These are phyloP conservation scores for Quaeritorhiza haematococci DNA, from an alignment of 371 early-diverging fungal species.

Conservation along the genomic window DNA sequence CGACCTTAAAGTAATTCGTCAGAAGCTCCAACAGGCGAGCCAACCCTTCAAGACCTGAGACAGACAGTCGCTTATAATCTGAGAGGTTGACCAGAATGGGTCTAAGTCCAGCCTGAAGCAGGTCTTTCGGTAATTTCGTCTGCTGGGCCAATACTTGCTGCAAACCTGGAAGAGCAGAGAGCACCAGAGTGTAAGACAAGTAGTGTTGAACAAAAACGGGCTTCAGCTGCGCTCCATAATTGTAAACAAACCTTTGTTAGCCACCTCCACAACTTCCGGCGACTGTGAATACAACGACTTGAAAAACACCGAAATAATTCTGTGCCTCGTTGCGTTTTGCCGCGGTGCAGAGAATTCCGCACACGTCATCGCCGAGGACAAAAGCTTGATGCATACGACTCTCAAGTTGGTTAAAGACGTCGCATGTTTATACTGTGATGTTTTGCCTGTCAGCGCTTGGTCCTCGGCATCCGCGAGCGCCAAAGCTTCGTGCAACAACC, in stretches of 20 bases:
- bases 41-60: constrained; percentile 87
- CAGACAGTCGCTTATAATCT: constrained; percentile 87
- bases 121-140: constrained; percentile 89
- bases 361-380: constrained; percentile 88
- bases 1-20: constrained; percentile 96
- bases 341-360: constrained; percentile 64
- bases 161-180: constrained; percentile 53
- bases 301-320: constrained; percentile 96
- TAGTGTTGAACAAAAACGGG: constrained; percentile 1
- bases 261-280: constrained; percentile 89
- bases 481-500: constrained; percentile 86
- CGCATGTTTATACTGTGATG: constrained; percentile 76
- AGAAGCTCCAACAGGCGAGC: constrained; percentile 88
- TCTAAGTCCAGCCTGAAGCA: constrained; percentile 91
- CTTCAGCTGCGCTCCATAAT: background rate
- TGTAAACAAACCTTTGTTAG: constrained; percentile 63
- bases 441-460: constrained; percentile 82
- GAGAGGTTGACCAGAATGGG: constrained; percentile 93
- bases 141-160: constrained; percentile 76
- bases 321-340: constrained; percentile 70
- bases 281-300: constrained; percentile 91
- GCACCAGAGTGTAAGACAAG: background rate
- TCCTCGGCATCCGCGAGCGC: constrained; percentile 97
- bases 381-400: constrained; percentile 89
- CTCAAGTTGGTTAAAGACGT: constrained; percentile 79